Conservation (phyloP, 345 rosid species). For the Laguncularia racemosa region DNA sequence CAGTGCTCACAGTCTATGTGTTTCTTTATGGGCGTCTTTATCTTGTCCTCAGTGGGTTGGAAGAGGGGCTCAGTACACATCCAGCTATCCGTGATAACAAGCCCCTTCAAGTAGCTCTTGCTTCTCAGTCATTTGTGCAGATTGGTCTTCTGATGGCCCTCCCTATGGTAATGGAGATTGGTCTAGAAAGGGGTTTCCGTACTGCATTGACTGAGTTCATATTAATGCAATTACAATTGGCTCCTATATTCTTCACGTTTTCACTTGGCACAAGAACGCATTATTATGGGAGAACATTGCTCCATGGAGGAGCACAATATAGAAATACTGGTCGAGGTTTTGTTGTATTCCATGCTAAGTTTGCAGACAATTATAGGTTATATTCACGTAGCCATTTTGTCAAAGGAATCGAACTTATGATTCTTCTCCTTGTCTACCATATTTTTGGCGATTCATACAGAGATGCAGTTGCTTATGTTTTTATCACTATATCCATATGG, state of each 20-base stretch:
- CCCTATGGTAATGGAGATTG: constrained; percentile 78
- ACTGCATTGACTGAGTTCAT: constrained; percentile 55
- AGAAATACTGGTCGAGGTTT: constrained; percentile 91
- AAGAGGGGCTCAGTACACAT: constrained; percentile 30
- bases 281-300: constrained; percentile 61
- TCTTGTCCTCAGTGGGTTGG: constrained; percentile 56
- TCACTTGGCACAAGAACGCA: constrained; percentile 63
- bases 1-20: constrained; percentile 47
- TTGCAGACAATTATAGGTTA: constrained; percentile 66
- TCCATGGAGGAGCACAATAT: constrained; percentile 83
- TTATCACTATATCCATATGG: constrained; percentile 55
- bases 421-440: constrained; percentile 50
- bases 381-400: constrained; percentile 69
- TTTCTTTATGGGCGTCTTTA: constrained; percentile 63
- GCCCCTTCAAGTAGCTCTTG: constrained; percentile 55
- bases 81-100: constrained; percentile 31
- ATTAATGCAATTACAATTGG: constrained; percentile 59
- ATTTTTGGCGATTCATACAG: constrained; percentile 37
- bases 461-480: constrained; percentile 34
- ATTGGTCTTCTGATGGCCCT: constrained; percentile 56
- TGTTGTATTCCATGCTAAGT: constrained; percentile 80
- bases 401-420: constrained; percentile 55
- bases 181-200: constrained; percentile 60
- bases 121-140: constrained; percentile 66
- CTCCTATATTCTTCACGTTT: constrained; percentile 65